Evolutionary conservation across 306 rosid genomes (phyloP).

Genomic region (Acacia confusa): DNA sequence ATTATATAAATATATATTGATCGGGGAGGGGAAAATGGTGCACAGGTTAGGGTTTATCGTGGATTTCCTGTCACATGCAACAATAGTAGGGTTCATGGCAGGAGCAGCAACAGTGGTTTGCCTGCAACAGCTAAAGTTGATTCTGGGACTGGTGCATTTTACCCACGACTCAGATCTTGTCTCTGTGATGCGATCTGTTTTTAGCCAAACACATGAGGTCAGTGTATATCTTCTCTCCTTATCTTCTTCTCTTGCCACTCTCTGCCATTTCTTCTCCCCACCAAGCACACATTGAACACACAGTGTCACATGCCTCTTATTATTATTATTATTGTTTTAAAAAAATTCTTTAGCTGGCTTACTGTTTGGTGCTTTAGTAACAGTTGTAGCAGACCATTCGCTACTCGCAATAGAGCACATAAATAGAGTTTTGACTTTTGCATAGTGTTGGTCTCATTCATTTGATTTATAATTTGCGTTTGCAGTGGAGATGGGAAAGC

Average conservation of each 20-base stretch:
- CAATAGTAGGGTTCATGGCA: slow-evolving; percentile 94
- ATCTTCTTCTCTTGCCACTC: background rate
- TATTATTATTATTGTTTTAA: background rate
- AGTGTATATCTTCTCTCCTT: background rate
- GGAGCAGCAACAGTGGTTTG: slow-evolving; percentile 95
- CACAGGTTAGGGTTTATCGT: slow-evolving; percentile 90
- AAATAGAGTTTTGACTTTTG: background rate
- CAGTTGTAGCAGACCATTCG: background rate
- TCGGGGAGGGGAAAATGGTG: background rate
- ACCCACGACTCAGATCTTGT: slow-evolving; percentile 72
- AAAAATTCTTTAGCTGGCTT: background rate
- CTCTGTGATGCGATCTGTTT: slow-evolving; percentile 83
- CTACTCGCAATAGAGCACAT: background rate
- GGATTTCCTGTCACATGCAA: slow-evolving; percentile 95
- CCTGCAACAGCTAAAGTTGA: slow-evolving; percentile 83
- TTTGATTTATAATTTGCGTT: background rate
- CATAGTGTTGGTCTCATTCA: background rate
- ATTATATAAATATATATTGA: background rate
- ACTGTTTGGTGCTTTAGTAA: background rate
- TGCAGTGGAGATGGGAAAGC: slow-evolving; percentile 99
- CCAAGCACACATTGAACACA: background rate
- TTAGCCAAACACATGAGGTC: slow-evolving; percentile 67
- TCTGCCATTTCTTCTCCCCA: background rate
- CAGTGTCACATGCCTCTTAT: background rate
- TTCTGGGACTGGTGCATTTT: slow-evolving; percentile 76